Conservation (phyloP, 1,284 basidiomycete species). For the Cutaneotrichosporon cutaneum region DNA sequence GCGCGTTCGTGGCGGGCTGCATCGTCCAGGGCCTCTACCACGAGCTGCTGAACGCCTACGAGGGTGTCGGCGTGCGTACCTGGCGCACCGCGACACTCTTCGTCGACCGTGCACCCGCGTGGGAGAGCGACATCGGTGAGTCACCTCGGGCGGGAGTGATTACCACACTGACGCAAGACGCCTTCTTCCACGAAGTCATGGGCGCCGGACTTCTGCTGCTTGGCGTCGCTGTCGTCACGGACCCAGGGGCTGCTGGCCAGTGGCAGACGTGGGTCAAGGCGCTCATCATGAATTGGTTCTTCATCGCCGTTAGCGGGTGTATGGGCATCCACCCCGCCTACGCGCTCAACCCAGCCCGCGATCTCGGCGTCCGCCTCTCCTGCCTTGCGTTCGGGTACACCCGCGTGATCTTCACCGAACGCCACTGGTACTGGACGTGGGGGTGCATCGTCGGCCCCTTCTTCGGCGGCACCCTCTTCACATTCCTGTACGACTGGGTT, state of each 20-base stretch:
- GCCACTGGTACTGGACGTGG: conserved; percentile 28
- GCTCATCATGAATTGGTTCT: conserved; percentile 9
- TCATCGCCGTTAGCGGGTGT: conserved; percentile 12
- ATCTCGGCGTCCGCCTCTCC: conserved; percentile 37
- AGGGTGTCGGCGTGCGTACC: neutral
- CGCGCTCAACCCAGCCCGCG: conserved; percentile 39
- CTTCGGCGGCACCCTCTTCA: neutral
- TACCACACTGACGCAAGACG: conserved; percentile 7
- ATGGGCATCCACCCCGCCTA: conserved; percentile 26
- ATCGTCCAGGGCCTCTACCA: conserved; percentile 28
- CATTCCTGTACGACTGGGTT: conserved; percentile 6
- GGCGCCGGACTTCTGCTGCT: conserved; percentile 10
- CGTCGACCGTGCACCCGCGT: neutral
- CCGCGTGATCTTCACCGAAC: conserved; percentile 24
- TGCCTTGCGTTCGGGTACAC: conserved; percentile 33
- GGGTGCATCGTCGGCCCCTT: conserved; percentile 11
- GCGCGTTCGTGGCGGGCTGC: conserved; percentile 30
- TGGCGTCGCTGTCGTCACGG: conserved; percentile 11
- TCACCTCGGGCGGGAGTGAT: neutral
- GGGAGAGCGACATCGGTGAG: conserved; percentile 7
- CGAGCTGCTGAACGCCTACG: conserved; percentile 2
- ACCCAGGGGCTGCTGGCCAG: neutral
- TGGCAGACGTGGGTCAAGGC: conserved; percentile 10
- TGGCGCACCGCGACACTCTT: conserved; percentile 5
- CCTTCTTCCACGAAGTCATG: conserved; percentile 13